phyloP scores from a whole-genome alignment of 208 protist genomes.

The Sergeia podlipaevii region DNA sequence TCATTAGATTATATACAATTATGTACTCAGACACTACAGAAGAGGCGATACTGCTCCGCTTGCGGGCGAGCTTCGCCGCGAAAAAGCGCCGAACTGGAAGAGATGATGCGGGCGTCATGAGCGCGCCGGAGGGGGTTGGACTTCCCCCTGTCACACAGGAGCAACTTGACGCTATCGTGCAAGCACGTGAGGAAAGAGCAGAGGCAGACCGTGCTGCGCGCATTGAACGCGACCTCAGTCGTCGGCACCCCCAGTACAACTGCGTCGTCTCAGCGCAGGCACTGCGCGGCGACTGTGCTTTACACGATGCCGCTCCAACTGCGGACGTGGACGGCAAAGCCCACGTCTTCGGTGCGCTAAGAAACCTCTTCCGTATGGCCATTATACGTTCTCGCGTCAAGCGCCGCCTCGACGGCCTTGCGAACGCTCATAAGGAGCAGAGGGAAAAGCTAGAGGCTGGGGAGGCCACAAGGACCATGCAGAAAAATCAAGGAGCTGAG shows the following conservation, averaged over 20 bases:
- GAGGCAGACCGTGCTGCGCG: not conserved
- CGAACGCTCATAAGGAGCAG: no score
- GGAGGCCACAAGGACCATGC: no score
- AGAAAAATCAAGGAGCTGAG: no score
- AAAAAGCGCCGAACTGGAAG: no score
- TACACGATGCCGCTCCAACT: slow-evolving; percentile 5
- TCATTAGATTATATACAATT: no score
- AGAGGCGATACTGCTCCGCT: no score
- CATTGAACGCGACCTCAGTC: slow-evolving; percentile 4
- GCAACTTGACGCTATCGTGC: not conserved
- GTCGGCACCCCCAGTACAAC: slow-evolving; percentile 7
- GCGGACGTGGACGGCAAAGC: slow-evolving; percentile 25
- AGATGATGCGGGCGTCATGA: no score
- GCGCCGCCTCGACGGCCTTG: slow-evolving; percentile 7
- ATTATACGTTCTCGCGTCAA: slow-evolving; percentile 17
- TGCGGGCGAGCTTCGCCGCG: no score
- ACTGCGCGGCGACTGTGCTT: not conserved
- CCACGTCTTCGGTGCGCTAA: slow-evolving; percentile 15
- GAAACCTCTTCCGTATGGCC: slow-evolving; percentile 25
- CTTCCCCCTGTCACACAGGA: not conserved
- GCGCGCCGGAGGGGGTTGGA: not conserved
- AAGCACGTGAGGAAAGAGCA: not conserved
- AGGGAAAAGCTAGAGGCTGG: no score
- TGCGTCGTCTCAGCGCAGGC: slow-evolving; percentile 2
- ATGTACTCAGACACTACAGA: no score